Percentiles rank a stretch among this genome's conserved stretches.
phyloP scores from a whole-genome alignment of 208 protist genomes.

The Angomonas desouzai region DNA sequence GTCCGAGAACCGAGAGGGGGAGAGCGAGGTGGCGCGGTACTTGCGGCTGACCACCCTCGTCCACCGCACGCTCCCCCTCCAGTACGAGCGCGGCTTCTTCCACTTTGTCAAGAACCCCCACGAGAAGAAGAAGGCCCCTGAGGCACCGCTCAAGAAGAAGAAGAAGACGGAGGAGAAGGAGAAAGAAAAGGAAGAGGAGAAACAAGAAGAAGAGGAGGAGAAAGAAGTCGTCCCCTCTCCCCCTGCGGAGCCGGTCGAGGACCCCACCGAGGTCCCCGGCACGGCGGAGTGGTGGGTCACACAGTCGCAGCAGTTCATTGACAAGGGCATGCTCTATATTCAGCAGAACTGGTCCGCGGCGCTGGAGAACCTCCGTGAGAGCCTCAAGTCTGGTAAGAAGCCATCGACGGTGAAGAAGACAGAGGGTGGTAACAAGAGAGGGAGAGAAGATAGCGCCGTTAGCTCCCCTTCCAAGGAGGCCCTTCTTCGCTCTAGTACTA shows the following conservation, averaged over 20 bases:
- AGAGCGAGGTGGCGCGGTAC: conserved; percentile 76
- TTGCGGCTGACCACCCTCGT: conserved; percentile 33
- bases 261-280: no score
- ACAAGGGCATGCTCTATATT: conserved; percentile 41
- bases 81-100: conserved; percentile 83
- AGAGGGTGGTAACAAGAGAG: no score
- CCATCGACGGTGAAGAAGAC: neutral
- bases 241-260: neutral
- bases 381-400: conserved; percentile 6
- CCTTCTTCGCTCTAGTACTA: no score
- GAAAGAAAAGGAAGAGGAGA: conserved; percentile 6
- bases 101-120: conserved; percentile 48
- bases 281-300: conserved; percentile 55
- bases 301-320: conserved; percentile 35
- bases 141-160: neutral
- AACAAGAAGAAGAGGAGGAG: neutral
- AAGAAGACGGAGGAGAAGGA: neutral
- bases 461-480: no score
- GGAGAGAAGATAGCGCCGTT: no score
- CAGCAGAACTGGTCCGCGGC: conserved; percentile 52
- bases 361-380: conserved; percentile 24
- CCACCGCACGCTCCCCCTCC: conserved; percentile 49
- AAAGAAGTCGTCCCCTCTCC: neutral
- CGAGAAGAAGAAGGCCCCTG: neutral
- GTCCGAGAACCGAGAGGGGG: conserved; percentile 43